These are phyloP conservation scores for Rhodotorula kratochvilovae DNA, from an alignment of 768 basidiomycete genomes.

Conservation along the genomic window DNA sequence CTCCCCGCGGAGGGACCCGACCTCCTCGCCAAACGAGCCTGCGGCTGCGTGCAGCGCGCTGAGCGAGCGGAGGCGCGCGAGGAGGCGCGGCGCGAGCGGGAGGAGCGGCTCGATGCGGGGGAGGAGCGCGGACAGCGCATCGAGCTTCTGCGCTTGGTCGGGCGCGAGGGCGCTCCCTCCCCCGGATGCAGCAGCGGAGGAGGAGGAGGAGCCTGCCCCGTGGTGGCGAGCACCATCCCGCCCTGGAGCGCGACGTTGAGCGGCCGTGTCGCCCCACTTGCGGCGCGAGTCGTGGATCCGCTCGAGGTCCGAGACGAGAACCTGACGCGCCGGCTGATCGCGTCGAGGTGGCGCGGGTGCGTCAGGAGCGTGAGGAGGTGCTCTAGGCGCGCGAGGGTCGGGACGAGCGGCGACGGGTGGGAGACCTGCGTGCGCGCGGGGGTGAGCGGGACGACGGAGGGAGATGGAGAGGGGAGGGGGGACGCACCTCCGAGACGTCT, in stretches of 20 bases:
- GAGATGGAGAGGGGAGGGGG: no score
- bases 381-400: slow-evolving; percentile 73
- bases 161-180: slow-evolving; percentile 40
- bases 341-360: slow-evolving; percentile 92
- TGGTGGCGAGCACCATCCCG: slow-evolving; percentile 38
- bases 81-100: slow-evolving; percentile 64
- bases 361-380: slow-evolving; percentile 81
- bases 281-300: slow-evolving; percentile 56
- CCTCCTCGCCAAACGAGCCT: slow-evolving; percentile 64
- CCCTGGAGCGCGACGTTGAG: slow-evolving; percentile 41
- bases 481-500: slow-evolving; percentile 71
- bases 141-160: slow-evolving; percentile 46
- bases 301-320: slow-evolving; percentile 87
- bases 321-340: slow-evolving; percentile 83
- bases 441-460: neutral
- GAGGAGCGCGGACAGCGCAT: slow-evolving; percentile 49
- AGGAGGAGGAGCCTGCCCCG: neutral
- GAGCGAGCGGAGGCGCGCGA: slow-evolving; percentile 80
- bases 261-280: slow-evolving; percentile 45
- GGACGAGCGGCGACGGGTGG: slow-evolving; percentile 61
- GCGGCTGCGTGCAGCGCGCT: slow-evolving; percentile 76
- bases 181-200: neutral
- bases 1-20: slow-evolving; percentile 66
- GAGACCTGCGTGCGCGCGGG: slow-evolving; percentile 3
- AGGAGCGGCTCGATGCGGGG: slow-evolving; percentile 51